These are phyloP conservation scores for Lactuca saligna DNA, from an alignment of 129 eudicot genomes.

Conservation along the genomic window DNA sequence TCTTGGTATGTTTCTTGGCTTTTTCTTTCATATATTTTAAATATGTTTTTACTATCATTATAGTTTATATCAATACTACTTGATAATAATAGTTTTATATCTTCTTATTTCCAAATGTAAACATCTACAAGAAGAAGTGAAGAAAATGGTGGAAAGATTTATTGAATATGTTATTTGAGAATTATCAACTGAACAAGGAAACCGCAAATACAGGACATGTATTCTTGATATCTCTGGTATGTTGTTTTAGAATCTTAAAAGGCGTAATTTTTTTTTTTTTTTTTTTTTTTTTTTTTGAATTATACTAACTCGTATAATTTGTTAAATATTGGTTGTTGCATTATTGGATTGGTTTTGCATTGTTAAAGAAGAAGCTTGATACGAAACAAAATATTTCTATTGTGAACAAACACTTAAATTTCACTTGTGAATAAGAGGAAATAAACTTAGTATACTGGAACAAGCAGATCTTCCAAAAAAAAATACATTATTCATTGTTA, in stretches of 20 bases:
- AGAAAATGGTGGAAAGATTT: conserved; percentile 40
- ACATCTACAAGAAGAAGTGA: conserved; percentile 62
- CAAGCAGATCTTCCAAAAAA: conserved; percentile 21
- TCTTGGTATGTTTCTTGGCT: conserved; percentile 50
- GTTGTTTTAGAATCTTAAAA: background rate
- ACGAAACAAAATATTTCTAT: conserved; percentile 48
- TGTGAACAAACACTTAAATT: conserved; percentile 56
- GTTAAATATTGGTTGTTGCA: conserved; percentile 30
- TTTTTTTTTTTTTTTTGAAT: too few species aligned
- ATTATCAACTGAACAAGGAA: conserved; percentile 56
- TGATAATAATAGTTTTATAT: background rate
- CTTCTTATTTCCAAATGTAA: conserved; percentile 1
- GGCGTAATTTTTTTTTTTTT: too few species aligned
- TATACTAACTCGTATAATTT: conserved; percentile 8
- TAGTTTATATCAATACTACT: background rate
- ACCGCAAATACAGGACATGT: conserved; percentile 58
- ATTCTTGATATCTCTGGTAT: conserved; percentile 82
- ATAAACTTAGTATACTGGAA: conserved; percentile 46
- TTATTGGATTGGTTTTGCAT: conserved; percentile 81
- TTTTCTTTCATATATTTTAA: too few species aligned
- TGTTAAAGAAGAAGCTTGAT: conserved; percentile 62
- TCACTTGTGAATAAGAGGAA: conserved; percentile 59
- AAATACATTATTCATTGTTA: too few species aligned
- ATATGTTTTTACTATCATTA: too few species aligned
- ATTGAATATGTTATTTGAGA: conserved; percentile 62